Conservation (phyloP, 116 monocot species). For the Dioscorea cayenensis region DNA sequence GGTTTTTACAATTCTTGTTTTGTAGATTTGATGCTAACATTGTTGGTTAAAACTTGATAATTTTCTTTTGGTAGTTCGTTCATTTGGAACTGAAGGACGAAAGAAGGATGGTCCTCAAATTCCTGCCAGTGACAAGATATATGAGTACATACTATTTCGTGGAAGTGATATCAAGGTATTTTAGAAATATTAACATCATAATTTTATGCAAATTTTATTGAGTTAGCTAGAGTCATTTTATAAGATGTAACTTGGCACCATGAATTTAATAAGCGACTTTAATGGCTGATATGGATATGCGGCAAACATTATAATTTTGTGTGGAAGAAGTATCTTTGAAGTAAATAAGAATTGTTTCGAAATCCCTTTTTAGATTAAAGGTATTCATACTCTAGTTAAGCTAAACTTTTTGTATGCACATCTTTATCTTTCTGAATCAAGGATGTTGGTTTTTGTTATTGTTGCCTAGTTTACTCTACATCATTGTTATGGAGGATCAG, state of each 20-base stretch:
- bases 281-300: background rate
- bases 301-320: too few species aligned
- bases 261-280: background rate
- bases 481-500: too few species aligned
- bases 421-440: too few species aligned
- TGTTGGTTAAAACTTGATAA: background rate
- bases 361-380: too few species aligned
- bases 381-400: too few species aligned
- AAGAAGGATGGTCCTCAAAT: slow-evolving; percentile 82
- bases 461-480: too few species aligned
- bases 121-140: slow-evolving; percentile 64
- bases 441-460: too few species aligned
- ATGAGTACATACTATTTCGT: slow-evolving; percentile 69
- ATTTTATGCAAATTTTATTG: background rate
- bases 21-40: too few species aligned
- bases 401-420: too few species aligned
- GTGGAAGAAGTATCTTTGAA: too few species aligned
- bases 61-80: slow-evolving; percentile 43
- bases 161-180: slow-evolving; percentile 85
- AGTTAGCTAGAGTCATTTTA: background rate
- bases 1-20: too few species aligned
- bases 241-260: background rate
- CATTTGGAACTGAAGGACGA: slow-evolving; percentile 88
- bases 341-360: too few species aligned
- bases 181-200: background rate